These are phyloP conservation scores for Isatis tinctoria DNA, from an alignment of 345 rosid genomes.

Conservation along the genomic window DNA sequence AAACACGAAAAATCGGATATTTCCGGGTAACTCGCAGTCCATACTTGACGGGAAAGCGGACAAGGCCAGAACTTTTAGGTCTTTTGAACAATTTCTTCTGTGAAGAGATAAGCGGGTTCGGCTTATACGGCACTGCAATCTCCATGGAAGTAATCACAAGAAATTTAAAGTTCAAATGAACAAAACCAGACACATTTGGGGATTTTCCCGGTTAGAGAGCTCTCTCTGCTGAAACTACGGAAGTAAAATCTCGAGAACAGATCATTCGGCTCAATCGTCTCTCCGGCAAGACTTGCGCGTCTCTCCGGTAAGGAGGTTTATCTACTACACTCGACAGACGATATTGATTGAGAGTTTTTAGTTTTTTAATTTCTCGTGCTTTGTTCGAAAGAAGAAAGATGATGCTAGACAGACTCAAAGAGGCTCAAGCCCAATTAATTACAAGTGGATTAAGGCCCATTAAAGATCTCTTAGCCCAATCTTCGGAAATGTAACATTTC, in stretches of 20 bases:
- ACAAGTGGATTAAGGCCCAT: not conserved
- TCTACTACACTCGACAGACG: conserved; percentile 12
- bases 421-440: not conserved
- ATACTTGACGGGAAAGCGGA: conserved; percentile 30
- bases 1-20: conserved; percentile 35
- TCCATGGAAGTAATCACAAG: conserved; percentile 33
- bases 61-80: conserved; percentile 16
- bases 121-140: conserved; percentile 32
- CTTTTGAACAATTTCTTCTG: conserved; percentile 13
- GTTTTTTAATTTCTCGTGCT: not conserved
- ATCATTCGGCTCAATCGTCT: not conserved
- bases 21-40: conserved; percentile 32
- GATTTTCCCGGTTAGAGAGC: not conserved
- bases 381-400: not conserved
- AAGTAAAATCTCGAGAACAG: not conserved
- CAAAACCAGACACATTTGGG: conserved; percentile 2
- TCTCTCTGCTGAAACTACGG: not conserved
- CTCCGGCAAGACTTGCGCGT: conserved; percentile 15
- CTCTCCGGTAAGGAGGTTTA: conserved; percentile 29
- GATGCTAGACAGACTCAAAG: not conserved
- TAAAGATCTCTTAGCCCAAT: not conserved
- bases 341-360: not conserved
- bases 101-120: conserved; percentile 39
- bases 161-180: not conserved
- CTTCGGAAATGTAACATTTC: not conserved